Conservation (phyloP, 2,329 filamentous ascomycete genomes). For the Aspergillus sergii region DNA sequence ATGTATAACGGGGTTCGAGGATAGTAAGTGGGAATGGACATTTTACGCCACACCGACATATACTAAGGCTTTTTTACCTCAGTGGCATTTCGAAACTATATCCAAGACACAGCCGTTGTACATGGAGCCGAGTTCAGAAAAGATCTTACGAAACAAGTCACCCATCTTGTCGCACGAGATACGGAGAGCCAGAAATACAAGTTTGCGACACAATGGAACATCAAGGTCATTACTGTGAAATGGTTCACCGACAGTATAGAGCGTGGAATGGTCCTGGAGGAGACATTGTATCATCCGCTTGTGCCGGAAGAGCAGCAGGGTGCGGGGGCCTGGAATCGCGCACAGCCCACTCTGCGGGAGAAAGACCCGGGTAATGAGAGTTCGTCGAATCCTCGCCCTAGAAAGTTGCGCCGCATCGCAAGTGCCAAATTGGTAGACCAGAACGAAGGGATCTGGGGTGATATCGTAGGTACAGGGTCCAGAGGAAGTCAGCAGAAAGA, state of each 20-base stretch:
- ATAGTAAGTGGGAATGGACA: slow-evolving; percentile 50
- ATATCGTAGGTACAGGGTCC: slow-evolving; percentile 66
- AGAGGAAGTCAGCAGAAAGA: slow-evolving; percentile 30
- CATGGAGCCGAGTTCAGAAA: slow-evolving; percentile 85
- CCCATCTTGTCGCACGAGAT: slow-evolving; percentile 79
- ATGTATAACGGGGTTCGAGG: slow-evolving; percentile 71
- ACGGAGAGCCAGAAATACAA: slow-evolving; percentile 88
- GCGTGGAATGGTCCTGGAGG: slow-evolving; percentile 88
- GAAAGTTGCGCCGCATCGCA: slow-evolving; percentile 84
- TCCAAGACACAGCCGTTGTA: slow-evolving; percentile 66
- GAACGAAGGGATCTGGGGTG: slow-evolving; percentile 83
- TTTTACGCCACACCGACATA: no score
- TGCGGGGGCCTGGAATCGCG: slow-evolving; percentile 71
- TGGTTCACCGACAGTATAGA: slow-evolving; percentile 85
- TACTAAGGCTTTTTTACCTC: neutral
- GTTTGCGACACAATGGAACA: slow-evolving; percentile 79
- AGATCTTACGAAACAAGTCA: slow-evolving; percentile 82
- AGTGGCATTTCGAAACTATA: slow-evolving; percentile 68
- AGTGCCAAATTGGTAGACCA: slow-evolving; percentile 82
- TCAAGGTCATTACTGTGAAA: slow-evolving; percentile 76
- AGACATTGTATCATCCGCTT: slow-evolving; percentile 77
- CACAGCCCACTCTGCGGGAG: slow-evolving; percentile 31
- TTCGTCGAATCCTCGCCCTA: slow-evolving; percentile 60
- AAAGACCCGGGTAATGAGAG: slow-evolving; percentile 47
- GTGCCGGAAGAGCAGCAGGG: slow-evolving; percentile 73